Base-by-base conservation (phyloP, 768 basidiomycete species). In the Tylopilus felleus region DNA sequence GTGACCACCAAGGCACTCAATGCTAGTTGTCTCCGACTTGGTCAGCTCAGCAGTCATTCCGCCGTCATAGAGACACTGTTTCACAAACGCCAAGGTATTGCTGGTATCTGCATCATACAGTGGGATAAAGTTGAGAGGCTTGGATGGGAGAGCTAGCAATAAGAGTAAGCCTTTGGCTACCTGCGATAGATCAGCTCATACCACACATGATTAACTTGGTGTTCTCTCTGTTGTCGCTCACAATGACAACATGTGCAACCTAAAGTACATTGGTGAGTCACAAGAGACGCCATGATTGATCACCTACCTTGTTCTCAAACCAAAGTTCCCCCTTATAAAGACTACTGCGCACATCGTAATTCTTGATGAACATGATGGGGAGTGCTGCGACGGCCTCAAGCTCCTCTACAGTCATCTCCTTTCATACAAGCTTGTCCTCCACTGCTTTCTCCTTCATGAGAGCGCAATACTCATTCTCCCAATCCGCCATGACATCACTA, bases 281-380 rank as follows among this genome's bases (percentile, higher is more conserved):
- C 10, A 29, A 29, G 29, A 10, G 29, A 10, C 29, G 10, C 10
- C 29, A 10, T 10, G 10, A 29, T 29, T 5, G 6, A 29, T 29
- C 29, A 29, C 29, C 10, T 10, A 29, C 29, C 29, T 10, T 29
- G 29, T 29, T 29, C 29, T 29, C 29, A 10, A 29, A 86, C 83
- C 42, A 98, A 73, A 98, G 62, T 46, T 90, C 91, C 44, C 90
- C 88, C 58, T 81, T 81, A 40, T 77, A 70, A 14, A 74, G 73
- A 4, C 81, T 80, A 8, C 77, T 73, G 60, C 81, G 85, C 14
- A 77, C 68, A 5, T 81, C 82, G 64, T 85, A 97, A 69, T 91
- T 88, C 60, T 83, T 82, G 63, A 99, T 81, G 14, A 99, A 77
- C 0, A 99, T 89, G 13, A 98, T 82, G 0, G 97, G 96, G 49